phyloP scores from a whole-genome alignment of 352 stramenopile genomes.

The Ophiocytium majus region DNA sequence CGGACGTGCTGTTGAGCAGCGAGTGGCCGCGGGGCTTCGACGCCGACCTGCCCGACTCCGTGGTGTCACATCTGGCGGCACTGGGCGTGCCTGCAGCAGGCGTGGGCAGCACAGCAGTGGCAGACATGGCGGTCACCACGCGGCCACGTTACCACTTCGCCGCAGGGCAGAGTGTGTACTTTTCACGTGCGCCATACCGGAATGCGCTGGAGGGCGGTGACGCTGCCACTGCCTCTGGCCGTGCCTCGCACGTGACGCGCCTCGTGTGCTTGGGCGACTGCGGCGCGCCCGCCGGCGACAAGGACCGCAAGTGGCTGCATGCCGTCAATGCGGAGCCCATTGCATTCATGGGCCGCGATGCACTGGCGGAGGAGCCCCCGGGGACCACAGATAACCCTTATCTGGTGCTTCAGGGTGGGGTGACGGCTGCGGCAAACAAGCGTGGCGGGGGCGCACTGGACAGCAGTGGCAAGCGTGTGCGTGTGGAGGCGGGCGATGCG shows the following conservation, averaged over 20 bases:
- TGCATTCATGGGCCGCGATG: conserved; percentile 46
- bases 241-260: conserved; percentile 50
- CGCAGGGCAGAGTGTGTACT: conserved; percentile 52
- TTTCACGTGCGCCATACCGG: conserved; percentile 54
- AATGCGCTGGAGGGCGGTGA: conserved; percentile 32
- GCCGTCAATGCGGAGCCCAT: conserved; percentile 58
- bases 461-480: not conserved
- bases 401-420: not conserved
- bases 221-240: not conserved
- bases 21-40: conserved; percentile 56
- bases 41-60: conserved; percentile 41
- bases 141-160: conserved; percentile 60
- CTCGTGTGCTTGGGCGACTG: conserved; percentile 32
- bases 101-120: conserved; percentile 29
- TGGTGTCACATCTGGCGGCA: conserved; percentile 31
- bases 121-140: conserved; percentile 30
- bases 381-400: conserved; percentile 54
- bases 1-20: conserved; percentile 54
- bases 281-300: conserved; percentile 36
- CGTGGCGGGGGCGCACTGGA: conserved; percentile 25
- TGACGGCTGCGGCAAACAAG: conserved; percentile 28
- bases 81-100: conserved; percentile 6
- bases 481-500: not conserved
- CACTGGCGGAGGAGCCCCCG: conserved; percentile 41
- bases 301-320: conserved; percentile 58